A percentile compares a stretch with the other conserved stretches of the same genome.
These are phyloP conservation scores for Gymnopilus dilepis DNA, from an alignment of 768 basidiomycete genomes.

Conservation along the genomic window DNA sequence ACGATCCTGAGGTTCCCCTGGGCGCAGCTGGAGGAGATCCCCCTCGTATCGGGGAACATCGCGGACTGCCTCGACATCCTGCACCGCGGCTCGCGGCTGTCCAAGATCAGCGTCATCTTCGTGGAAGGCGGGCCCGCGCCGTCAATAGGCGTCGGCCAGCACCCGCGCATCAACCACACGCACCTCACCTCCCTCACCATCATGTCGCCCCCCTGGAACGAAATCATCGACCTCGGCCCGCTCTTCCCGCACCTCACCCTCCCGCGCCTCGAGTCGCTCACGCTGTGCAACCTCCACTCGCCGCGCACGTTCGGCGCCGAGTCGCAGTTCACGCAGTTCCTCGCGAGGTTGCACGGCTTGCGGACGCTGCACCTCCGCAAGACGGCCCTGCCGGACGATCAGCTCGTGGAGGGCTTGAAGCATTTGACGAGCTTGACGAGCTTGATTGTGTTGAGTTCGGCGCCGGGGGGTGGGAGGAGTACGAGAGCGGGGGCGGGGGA, in stretches of 20 bases:
- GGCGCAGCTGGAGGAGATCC: conserved; percentile 37
- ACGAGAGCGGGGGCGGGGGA: neutral
- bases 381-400: conserved; percentile 39
- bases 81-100: conserved; percentile 29
- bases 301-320: too few species aligned
- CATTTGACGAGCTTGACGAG: conserved; percentile 38
- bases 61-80: conserved; percentile 38
- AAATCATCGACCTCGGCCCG: conserved; percentile 38
- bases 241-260: conserved; percentile 42
- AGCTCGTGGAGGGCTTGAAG: conserved; percentile 39
- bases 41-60: conserved; percentile 37
- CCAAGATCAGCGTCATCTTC: conserved; percentile 36
- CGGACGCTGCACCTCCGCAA: conserved; percentile 44
- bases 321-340: conserved; percentile 37
- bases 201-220: conserved; percentile 42
- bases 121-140: conserved; percentile 28
- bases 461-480: too few species aligned
- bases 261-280: conserved; percentile 41
- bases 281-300: conserved; percentile 45
- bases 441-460: conserved; percentile 41
- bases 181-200: conserved; percentile 41
- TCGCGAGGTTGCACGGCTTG: conserved; percentile 37
- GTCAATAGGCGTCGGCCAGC: conserved; percentile 14
- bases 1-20: conserved; percentile 40
- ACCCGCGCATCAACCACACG: conserved; percentile 34